Evolutionary conservation across 1,284 basidiomycete genomes (phyloP).

Genomic region (Trichosporon coremiiforme): DNA sequence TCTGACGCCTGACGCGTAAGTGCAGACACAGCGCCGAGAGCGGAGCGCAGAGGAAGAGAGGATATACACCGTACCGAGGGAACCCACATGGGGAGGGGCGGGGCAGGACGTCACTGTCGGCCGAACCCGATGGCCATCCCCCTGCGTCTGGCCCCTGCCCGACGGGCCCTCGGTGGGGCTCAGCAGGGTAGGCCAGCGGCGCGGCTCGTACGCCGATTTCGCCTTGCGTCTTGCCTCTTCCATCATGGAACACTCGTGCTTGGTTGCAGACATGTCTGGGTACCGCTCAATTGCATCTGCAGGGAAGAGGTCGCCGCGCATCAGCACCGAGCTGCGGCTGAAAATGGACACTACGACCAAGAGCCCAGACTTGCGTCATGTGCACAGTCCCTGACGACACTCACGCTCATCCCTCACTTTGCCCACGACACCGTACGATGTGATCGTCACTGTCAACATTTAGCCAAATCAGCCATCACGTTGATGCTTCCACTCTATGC

Average conservation of each 20-base stretch:
- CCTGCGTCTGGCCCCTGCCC: neutral
- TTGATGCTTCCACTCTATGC: neutral
- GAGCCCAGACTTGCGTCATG: slow-evolving; percentile 7
- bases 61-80: neutral
- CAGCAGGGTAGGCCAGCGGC: neutral
- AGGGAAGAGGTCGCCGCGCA: neutral
- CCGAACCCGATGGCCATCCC: slow-evolving; percentile 2
- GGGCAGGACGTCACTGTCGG: neutral
- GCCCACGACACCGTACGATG: neutral
- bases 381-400: slow-evolving; percentile 1
- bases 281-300: too few relatives aligned
- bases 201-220: neutral
- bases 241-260: neutral
- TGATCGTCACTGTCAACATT: too few relatives aligned
- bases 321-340: neutral
- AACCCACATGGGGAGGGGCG: neutral
- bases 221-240: neutral
- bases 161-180: slow-evolving; percentile 2
- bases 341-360: neutral
- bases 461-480: too few relatives aligned
- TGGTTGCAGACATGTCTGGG: neutral
- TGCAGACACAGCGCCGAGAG: neutral
- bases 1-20: slow-evolving; percentile 12
- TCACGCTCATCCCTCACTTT: neutral
- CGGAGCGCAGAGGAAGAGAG: neutral